Evolutionary conservation across 176 grass and related monocot species (phyloP).

Genomic region (Paspalum vaginatum): DNA sequence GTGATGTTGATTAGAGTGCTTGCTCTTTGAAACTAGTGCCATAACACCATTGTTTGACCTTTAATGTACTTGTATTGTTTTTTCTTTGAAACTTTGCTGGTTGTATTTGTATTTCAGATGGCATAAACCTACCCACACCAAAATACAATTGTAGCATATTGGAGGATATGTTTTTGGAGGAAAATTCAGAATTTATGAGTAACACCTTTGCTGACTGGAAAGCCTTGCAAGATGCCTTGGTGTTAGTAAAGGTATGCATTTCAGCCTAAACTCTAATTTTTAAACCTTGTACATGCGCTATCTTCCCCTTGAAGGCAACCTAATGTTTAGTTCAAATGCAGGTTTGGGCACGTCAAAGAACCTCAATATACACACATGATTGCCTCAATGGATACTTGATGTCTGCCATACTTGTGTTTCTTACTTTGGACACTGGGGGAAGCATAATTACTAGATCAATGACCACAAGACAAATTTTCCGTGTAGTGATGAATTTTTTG

Average conservation of each 20-base stretch:
- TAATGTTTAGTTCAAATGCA: slow-evolving; percentile 52
- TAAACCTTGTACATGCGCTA: slow-evolving; percentile 7
- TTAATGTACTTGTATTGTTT: background rate
- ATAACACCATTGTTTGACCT: background rate
- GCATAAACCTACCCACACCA: slow-evolving; percentile 69
- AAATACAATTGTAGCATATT: slow-evolving; percentile 92
- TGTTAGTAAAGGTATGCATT: slow-evolving; percentile 84
- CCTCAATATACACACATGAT: slow-evolving; percentile 75
- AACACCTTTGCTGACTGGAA: slow-evolving; percentile 66
- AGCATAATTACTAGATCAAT: slow-evolving; percentile 74
- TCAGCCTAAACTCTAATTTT: slow-evolving; percentile 24
- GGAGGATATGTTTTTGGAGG: slow-evolving; percentile 96
- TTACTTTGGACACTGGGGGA: slow-evolving; percentile 65
- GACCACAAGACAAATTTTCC: slow-evolving; percentile 75
- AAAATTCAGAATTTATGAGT: slow-evolving; percentile 72
- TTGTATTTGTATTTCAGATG: slow-evolving; percentile 54
- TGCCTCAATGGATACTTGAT: slow-evolving; percentile 95
- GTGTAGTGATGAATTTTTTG: slow-evolving; percentile 69
- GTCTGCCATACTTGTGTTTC: slow-evolving; percentile 63
- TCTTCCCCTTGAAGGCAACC: slow-evolving; percentile 6
- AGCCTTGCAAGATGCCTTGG: slow-evolving; percentile 69
- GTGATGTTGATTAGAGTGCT: background rate
- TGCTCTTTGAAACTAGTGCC: slow-evolving; percentile 13
- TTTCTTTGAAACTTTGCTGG: slow-evolving; percentile 8
- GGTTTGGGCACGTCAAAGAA: slow-evolving; percentile 95